phyloP scores from a whole-genome alignment of 2,329 filamentous ascomycete genomes.

The Ophiostoma triangulosporum region DNA sequence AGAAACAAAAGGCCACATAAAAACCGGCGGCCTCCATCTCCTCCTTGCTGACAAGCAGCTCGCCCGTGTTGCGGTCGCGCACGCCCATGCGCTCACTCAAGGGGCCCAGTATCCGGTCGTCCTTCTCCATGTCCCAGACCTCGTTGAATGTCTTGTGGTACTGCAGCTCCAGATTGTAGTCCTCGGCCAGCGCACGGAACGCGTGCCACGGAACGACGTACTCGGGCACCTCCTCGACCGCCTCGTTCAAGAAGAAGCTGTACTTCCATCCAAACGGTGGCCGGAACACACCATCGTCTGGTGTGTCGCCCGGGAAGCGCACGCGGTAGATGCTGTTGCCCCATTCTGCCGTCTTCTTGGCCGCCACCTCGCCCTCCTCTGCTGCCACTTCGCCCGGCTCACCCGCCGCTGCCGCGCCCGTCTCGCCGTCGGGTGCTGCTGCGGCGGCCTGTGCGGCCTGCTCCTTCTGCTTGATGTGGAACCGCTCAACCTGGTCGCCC shows the following conservation, averaged over 20 bases:
- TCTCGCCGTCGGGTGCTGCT: slow-evolving; percentile 24
- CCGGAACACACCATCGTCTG: slow-evolving; percentile 77
- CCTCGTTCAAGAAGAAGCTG: slow-evolving; percentile 89
- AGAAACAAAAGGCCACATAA: slow-evolving; percentile 93
- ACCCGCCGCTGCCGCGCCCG: slow-evolving; percentile 17
- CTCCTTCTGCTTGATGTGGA: slow-evolving; percentile 38
- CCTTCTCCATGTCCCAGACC: slow-evolving; percentile 84
- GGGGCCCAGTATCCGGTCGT: slow-evolving; percentile 65
- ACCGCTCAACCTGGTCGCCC: slow-evolving; percentile 60
- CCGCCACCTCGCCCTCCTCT: slow-evolving; percentile 36
- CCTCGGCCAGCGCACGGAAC: slow-evolving; percentile 86
- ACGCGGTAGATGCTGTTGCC: slow-evolving; percentile 90
- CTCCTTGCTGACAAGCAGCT: slow-evolving; percentile 60
- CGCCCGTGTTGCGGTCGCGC: slow-evolving; percentile 52
- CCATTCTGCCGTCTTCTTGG: slow-evolving; percentile 61
- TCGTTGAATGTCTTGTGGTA: slow-evolving; percentile 86
- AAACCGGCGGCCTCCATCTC: slow-evolving; percentile 90
- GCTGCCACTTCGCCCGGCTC: slow-evolving; percentile 20
- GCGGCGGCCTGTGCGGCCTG: slow-evolving; percentile 23
- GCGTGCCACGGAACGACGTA: slow-evolving; percentile 98
- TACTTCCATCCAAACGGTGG: slow-evolving; percentile 98
- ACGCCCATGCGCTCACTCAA: slow-evolving; percentile 96
- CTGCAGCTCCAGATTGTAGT: slow-evolving; percentile 91
- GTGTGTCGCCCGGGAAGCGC: slow-evolving; percentile 70
- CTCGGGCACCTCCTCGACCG: slow-evolving; percentile 90